Conservation (phyloP, 306 rosid species). For the Rubus parviflorus region DNA sequence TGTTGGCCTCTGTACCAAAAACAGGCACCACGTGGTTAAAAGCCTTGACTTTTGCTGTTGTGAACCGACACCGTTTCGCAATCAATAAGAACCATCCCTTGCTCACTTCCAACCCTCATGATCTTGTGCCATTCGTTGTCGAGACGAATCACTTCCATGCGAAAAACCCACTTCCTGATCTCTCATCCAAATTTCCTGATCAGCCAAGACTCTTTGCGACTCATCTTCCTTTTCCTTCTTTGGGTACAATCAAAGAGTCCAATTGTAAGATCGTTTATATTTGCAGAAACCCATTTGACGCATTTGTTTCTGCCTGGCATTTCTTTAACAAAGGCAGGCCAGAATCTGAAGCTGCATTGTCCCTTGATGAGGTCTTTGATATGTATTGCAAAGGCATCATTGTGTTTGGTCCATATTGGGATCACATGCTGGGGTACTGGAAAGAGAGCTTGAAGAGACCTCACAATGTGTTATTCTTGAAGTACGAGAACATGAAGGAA, state of each 20-base stretch:
- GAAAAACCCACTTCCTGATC: too few species aligned
- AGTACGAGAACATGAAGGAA: slow-evolving; percentile 50
- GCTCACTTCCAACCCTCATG: slow-evolving; percentile 49
- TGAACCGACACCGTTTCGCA: slow-evolving; percentile 30
- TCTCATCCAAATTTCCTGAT: slow-evolving; percentile 26
- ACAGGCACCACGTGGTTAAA: slow-evolving; percentile 70
- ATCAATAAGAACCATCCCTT: slow-evolving; percentile 45
- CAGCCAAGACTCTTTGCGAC: slow-evolving; percentile 55
- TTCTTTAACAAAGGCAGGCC: slow-evolving; percentile 23
- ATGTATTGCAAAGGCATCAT: slow-evolving; percentile 46
- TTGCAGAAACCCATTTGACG: slow-evolving; percentile 56
- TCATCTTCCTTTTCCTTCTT: slow-evolving; percentile 44
- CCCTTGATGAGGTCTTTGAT: slow-evolving; percentile 49
- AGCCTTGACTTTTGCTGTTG: slow-evolving; percentile 46
- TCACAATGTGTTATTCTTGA: slow-evolving; percentile 48
- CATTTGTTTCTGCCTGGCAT: slow-evolving; percentile 45
- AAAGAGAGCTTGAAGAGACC: slow-evolving; percentile 48
- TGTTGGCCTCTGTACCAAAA: slow-evolving; percentile 56
- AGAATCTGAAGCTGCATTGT: neutral
- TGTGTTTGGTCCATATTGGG: slow-evolving; percentile 46
- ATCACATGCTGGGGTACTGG: slow-evolving; percentile 48
- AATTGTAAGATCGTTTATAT: slow-evolving; percentile 39
- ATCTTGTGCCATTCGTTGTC: slow-evolving; percentile 50
- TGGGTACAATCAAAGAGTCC: slow-evolving; percentile 37
- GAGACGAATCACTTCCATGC: slow-evolving; percentile 25